Conservation (phyloP, 2,329 filamentous ascomycete genomes). For the Scedosporium minutisporum region DNA sequence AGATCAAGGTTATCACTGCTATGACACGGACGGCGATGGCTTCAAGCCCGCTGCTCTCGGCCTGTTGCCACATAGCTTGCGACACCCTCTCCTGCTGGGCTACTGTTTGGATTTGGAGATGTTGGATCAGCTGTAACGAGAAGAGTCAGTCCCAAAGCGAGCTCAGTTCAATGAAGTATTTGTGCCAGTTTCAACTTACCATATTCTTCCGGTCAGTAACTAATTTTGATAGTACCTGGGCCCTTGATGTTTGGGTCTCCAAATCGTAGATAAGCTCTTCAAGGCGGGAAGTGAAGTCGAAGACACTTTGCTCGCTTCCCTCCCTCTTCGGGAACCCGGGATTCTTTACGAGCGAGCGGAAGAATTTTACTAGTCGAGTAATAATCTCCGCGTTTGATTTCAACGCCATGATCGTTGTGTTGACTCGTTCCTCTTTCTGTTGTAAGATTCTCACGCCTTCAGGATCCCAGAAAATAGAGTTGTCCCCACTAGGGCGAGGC, state of each 20-base stretch:
- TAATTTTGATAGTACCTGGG: background rate
- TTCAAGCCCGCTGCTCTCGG: no score
- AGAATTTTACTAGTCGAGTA: slow-evolving; percentile 18
- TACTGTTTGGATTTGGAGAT: slow-evolving; percentile 21
- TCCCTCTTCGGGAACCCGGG: slow-evolving; percentile 1
- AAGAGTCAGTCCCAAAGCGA: background rate
- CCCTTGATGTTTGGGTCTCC: background rate
- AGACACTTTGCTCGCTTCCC: background rate
- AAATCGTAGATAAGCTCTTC: background rate
- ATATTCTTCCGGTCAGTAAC: background rate
- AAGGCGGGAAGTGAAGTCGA: background rate
- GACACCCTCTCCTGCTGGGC: slow-evolving; percentile 19
- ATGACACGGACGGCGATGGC: slow-evolving; percentile 18
- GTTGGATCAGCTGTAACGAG: slow-evolving; percentile 19
- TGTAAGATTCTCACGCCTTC: slow-evolving; percentile 24
- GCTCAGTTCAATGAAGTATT: background rate
- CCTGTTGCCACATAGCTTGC: slow-evolving; percentile 16
- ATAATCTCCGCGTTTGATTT: slow-evolving; percentile 28
- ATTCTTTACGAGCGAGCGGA: slow-evolving; percentile 24
- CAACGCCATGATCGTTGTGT: slow-evolving; percentile 24
- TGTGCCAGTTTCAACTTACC: background rate
- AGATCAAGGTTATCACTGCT: slow-evolving; percentile 17
- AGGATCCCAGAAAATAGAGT: slow-evolving; percentile 2
- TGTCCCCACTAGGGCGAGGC: background rate
- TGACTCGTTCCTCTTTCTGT: slow-evolving; percentile 25